phyloP scores from a whole-genome alignment of 352 stramenopile genomes.

The Plasmopara viticola region DNA sequence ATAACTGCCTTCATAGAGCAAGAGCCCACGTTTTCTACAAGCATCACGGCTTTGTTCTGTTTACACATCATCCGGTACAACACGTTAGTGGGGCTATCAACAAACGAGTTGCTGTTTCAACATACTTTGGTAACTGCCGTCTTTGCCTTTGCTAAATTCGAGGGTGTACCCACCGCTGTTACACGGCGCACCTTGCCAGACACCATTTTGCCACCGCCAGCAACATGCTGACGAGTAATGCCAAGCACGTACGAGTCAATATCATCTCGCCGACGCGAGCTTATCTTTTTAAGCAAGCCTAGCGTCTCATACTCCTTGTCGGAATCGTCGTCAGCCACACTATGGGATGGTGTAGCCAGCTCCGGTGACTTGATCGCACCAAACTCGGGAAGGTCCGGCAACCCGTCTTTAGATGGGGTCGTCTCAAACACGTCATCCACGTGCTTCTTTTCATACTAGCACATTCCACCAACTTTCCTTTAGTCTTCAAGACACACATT shows the following conservation, averaged over 20 bases:
- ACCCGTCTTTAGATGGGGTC: conserved; percentile 41
- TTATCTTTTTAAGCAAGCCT: conserved; percentile 48
- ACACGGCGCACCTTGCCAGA: conserved; percentile 29
- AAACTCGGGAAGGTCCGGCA: conserved; percentile 34
- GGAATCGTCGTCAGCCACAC: conserved; percentile 39
- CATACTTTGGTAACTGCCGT: conserved; percentile 33
- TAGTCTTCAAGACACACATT: conserved; percentile 1
- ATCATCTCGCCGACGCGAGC: conserved; percentile 51
- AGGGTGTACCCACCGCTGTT: conserved; percentile 13
- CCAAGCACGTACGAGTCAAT: conserved; percentile 72
- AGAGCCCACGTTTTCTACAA: conserved; percentile 37
- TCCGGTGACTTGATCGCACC: conserved; percentile 48
- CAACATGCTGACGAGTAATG: conserved; percentile 49
- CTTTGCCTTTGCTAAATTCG: conserved; percentile 14
- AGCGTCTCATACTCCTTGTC: conserved; percentile 34
- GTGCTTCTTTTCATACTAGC: conserved; percentile 67
- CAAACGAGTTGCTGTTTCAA: background rate
- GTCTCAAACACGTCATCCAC: conserved; percentile 60
- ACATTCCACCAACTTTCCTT: conserved; percentile 1
- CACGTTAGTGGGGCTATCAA: background rate
- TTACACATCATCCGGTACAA: background rate
- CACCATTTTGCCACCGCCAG: conserved; percentile 22
- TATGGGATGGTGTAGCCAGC: conserved; percentile 21
- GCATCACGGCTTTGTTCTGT: conserved; percentile 37
- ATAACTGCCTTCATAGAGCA: conserved; percentile 48